Percentiles rank a stretch among this genome's conserved stretches.
Conservation (phyloP, 306 rosid genomes). For the Trichosanthes cucumerina region DNA sequence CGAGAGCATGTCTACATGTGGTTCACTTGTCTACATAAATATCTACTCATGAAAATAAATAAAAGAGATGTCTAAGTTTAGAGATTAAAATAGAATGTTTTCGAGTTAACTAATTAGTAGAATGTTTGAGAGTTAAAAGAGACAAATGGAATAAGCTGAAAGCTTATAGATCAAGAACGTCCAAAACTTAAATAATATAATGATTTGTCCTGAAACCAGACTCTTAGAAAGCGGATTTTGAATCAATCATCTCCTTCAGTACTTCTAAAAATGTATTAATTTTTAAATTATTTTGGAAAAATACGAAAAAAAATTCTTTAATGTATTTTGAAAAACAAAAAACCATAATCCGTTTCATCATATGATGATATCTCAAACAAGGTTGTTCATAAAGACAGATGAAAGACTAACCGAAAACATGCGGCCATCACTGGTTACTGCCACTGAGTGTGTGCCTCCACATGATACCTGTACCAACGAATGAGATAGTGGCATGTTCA, state of each 20-base stretch:
- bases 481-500: not conserved
- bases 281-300: not conserved
- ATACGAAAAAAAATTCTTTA: no score
- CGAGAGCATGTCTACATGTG: not conserved
- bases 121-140: not conserved
- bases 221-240: not conserved
- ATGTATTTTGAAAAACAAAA: not conserved
- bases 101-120: not conserved
- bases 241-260: not conserved
- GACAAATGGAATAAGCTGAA: not conserved
- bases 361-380: not conserved
- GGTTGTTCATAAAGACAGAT: not conserved
- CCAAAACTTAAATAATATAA: not conserved
- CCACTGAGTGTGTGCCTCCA: constrained; percentile 97
- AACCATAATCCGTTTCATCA: not conserved
- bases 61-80: no score
- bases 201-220: not conserved
- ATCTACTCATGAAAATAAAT: no score
- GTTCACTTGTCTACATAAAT: not conserved
- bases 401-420: constrained; percentile 60
- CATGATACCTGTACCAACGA: constrained; percentile 57
- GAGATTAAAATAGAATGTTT: not conserved
- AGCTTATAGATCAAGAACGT: not conserved
- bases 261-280: not conserved
- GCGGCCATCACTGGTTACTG: constrained; percentile 77